These are phyloP conservation scores for Termitomyces sp. DNA, from an alignment of 768 basidiomycete genomes.

Conservation along the genomic window DNA sequence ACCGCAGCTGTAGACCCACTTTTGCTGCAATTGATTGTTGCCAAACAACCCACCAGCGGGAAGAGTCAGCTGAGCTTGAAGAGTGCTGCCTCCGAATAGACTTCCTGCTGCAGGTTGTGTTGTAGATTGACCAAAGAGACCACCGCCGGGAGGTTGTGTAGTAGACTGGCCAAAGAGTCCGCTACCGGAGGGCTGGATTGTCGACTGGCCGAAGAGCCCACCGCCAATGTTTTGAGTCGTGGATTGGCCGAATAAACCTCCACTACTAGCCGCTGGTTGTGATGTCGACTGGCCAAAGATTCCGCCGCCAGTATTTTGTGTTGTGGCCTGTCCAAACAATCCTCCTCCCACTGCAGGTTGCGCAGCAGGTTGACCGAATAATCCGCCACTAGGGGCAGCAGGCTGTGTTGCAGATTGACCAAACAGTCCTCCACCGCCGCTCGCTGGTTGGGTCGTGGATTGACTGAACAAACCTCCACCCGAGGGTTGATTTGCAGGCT, in stretches of 20 bases:
- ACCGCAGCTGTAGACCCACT: conserved; percentile 7
- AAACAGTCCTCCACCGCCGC: conserved; percentile 22
- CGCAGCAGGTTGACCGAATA: conserved; percentile 11
- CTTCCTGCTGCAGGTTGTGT: conserved; percentile 12
- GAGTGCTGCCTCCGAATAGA: conserved; percentile 19
- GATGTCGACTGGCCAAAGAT: conserved; percentile 12
- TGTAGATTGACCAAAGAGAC: conserved; percentile 23
- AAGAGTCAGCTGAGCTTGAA: conserved; percentile 26
- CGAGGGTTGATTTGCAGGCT: conserved; percentile 8
- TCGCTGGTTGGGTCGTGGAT: conserved; percentile 14
- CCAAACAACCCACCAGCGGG: conserved; percentile 26
- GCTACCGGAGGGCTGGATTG: conserved; percentile 12
- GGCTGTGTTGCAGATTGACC: conserved; percentile 18
- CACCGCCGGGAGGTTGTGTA: conserved; percentile 7
- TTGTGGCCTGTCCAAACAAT: conserved; percentile 26
- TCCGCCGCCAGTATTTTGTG: conserved; percentile 1
- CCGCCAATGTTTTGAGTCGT: conserved; percentile 5
- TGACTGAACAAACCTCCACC: conserved; percentile 25
- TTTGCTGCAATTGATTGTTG: conserved; percentile 23
- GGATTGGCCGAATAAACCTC: conserved; percentile 14
- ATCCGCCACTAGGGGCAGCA: background rate
- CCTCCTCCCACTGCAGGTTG: conserved; percentile 17
- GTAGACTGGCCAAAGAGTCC: conserved; percentile 24
- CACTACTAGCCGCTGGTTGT: conserved; percentile 7
- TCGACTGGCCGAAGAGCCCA: conserved; percentile 15